Conservation (phyloP, 768 basidiomycete genomes). For the Tulasnella sp. region DNA sequence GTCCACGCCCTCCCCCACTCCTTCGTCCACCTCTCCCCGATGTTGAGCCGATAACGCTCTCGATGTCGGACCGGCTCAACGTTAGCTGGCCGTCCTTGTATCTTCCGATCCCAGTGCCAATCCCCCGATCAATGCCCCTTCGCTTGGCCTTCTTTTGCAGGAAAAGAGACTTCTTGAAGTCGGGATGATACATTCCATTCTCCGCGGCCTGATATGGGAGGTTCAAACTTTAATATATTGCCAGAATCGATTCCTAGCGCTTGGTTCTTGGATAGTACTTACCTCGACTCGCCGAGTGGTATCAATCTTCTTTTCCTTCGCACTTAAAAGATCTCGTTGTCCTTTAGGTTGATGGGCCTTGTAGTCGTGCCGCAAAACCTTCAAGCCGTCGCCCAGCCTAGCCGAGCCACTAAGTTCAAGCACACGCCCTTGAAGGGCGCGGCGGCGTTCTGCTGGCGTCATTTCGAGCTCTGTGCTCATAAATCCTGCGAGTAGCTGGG, state of each 20-base stretch:
- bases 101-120: conserved; percentile 69
- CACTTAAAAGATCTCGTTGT: conserved; percentile 56
- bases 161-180: conserved; percentile 46
- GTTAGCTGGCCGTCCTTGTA: conserved; percentile 59
- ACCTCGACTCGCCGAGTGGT: conserved; percentile 59
- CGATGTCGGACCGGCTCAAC: conserved; percentile 52
- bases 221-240: too few species aligned
- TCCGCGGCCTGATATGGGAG: conserved; percentile 52
- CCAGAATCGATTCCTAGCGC: not conserved
- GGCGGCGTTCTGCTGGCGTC: conserved; percentile 54
- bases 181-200: conserved; percentile 74
- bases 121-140: conserved; percentile 47
- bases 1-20: too few species aligned
- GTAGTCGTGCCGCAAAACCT: conserved; percentile 45
- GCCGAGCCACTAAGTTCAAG: conserved; percentile 57
- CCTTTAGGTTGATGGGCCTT: conserved; percentile 58
- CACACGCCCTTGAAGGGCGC: conserved; percentile 66
- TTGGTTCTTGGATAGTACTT: conserved; percentile 15
- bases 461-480: conserved; percentile 49
- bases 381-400: conserved; percentile 68
- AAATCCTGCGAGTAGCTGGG: conserved; percentile 65
- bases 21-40: not conserved
- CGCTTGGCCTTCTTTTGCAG: conserved; percentile 31
- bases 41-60: conserved; percentile 25
- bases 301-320: conserved; percentile 48